These are phyloP conservation scores for Vigna trinervia DNA, from an alignment of 306 rosid species.

Conservation along the genomic window DNA sequence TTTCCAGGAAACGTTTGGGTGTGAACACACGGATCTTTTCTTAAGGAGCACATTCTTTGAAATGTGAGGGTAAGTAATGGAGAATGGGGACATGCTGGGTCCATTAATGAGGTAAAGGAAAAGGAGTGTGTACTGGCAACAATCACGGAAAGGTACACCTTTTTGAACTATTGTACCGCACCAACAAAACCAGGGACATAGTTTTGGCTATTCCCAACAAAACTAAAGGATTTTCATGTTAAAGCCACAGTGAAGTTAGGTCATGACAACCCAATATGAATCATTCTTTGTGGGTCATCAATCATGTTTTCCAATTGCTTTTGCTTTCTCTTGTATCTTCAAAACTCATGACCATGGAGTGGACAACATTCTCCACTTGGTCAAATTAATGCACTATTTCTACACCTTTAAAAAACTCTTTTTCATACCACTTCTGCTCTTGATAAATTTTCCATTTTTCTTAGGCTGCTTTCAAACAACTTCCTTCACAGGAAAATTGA, in stretches of 20 bases:
- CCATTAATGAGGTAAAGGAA: neutral
- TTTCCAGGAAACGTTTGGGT: slow-evolving; percentile 9
- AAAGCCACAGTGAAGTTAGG: slow-evolving; percentile 62
- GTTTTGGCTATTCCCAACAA: neutral
- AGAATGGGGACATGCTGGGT: slow-evolving; percentile 31
- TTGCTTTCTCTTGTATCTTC: neutral
- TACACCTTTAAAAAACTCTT: slow-evolving; percentile 1
- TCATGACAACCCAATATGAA: slow-evolving; percentile 37
- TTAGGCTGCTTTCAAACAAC: no score
- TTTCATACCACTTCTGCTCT: neutral
- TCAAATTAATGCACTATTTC: neutral
- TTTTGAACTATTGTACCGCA: slow-evolving; percentile 38
- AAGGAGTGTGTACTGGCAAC: slow-evolving; percentile 44
- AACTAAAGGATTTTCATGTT: neutral
- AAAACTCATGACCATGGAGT: neutral
- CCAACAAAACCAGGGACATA: slow-evolving; percentile 6
- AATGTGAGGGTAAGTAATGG: slow-evolving; percentile 20
- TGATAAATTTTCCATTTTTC: no score
- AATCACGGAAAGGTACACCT: slow-evolving; percentile 62
- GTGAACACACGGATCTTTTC: slow-evolving; percentile 3
- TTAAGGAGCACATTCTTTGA: slow-evolving; percentile 32
- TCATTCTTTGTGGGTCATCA: slow-evolving; percentile 46
- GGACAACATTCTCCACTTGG: slow-evolving; percentile 25
- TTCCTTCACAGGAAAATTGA: neutral
- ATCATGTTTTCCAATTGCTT: slow-evolving; percentile 14